These are phyloP conservation scores for Pyrenopolyporus hunteri DNA, from an alignment of 495 filamentous ascomycete genomes.

Conservation along the genomic window DNA sequence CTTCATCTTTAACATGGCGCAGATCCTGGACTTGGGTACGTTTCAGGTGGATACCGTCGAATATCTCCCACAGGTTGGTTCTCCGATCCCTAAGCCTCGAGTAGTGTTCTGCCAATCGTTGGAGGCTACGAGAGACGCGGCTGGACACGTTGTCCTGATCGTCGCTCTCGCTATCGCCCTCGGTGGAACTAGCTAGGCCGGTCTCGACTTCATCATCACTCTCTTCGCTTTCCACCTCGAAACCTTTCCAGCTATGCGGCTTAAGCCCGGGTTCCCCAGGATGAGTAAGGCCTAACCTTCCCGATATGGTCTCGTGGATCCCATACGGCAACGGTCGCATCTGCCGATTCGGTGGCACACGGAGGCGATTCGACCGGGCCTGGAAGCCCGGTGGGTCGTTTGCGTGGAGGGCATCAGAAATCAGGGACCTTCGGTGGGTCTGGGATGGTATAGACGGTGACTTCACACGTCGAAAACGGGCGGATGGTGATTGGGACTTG, in stretches of 20 bases:
- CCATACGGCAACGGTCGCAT: constrained; percentile 4
- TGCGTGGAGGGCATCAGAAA: constrained; percentile 29
- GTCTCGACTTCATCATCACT: constrained; percentile 28
- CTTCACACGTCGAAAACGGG: constrained; percentile 33
- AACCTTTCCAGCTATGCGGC: constrained; percentile 7
- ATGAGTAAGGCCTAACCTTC: neutral
- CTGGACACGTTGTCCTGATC: constrained; percentile 14
- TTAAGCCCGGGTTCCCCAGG: neutral
- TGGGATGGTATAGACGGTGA: constrained; percentile 23
- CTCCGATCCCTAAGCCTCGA: constrained; percentile 29
- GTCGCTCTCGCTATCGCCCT: constrained; percentile 11
- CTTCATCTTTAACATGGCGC: constrained; percentile 36
- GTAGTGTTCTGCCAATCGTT: constrained; percentile 26
- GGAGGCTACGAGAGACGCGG: constrained; percentile 18
- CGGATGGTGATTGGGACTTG: constrained; percentile 31
- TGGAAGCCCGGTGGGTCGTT: constrained; percentile 9
- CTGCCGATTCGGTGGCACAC: constrained; percentile 8
- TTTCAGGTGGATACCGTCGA: constrained; percentile 28
- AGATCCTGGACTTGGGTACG: constrained; percentile 29
- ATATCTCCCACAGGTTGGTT: constrained; percentile 24
- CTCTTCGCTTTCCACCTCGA: constrained; percentile 14
- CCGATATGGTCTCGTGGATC: constrained; percentile 13
- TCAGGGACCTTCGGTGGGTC: constrained; percentile 20
- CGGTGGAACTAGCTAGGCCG: neutral
- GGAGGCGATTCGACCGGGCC: constrained; percentile 4